phyloP scores from a whole-genome alignment of 83 land plant species.

The Diphasiastrum complanatum region DNA sequence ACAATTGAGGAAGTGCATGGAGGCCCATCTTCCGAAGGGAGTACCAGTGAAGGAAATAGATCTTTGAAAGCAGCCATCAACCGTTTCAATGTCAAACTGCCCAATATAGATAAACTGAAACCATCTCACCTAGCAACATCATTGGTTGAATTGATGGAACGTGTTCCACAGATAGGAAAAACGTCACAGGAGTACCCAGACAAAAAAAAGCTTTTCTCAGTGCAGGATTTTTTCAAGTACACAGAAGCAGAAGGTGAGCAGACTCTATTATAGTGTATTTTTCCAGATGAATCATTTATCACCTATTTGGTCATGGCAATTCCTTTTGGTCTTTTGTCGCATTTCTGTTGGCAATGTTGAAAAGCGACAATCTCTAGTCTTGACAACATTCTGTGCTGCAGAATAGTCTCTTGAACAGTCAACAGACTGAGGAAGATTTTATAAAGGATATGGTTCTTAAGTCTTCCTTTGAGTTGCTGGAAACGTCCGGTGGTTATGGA shows the following conservation, averaged over 20 bases:
- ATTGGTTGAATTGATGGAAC: conserved; percentile 59
- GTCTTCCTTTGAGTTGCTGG: too few relatives aligned
- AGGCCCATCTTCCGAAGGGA: conserved; percentile 4
- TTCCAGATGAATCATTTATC: neutral
- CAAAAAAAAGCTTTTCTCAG: conserved; percentile 69
- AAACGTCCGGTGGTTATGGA: too few relatives aligned
- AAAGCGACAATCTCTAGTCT: too few relatives aligned
- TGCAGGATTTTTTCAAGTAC: conserved; percentile 77
- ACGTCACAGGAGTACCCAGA: conserved; percentile 60
- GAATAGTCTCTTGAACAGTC: too few relatives aligned
- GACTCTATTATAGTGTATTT: neutral
- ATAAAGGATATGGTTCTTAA: too few relatives aligned
- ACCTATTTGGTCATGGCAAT: too few relatives aligned
- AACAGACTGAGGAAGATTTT: too few relatives aligned
- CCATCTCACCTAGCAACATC: conserved; percentile 55
- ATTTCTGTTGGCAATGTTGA: too few relatives aligned
- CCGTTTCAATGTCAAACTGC: conserved; percentile 49
- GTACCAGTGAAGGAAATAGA: conserved; percentile 23
- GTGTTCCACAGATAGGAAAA: conserved; percentile 53
- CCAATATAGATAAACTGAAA: conserved; percentile 61
- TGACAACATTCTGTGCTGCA: too few relatives aligned
- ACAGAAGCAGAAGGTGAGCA: conserved; percentile 68
- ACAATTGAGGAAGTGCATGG: conserved; percentile 31
- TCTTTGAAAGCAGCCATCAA: conserved; percentile 10
- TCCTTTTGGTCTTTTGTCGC: too few relatives aligned